Base-by-base conservation (phyloP, 768 basidiomycete species). In the Auricularia sp. region DNA sequence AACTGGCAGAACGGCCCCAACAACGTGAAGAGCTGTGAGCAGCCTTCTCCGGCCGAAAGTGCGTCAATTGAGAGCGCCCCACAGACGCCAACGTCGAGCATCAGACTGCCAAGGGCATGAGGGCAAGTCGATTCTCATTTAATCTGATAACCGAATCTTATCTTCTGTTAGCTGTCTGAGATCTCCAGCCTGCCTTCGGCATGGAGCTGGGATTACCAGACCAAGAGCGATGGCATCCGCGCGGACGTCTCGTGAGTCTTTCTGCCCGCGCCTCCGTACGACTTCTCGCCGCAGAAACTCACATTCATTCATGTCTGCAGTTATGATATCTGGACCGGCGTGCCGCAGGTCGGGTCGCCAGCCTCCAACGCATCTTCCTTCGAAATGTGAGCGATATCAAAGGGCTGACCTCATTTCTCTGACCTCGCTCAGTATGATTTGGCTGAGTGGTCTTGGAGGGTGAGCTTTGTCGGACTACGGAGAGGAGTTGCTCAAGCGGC, bases 371-470 rank as follows among this genome's bases (percentile, higher is more conserved):
- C 78, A 5, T 83, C 81, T 4, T 78, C 79, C 1, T 84, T 76
- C 68, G 83, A 84, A 70, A 82, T 84, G 82, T 82, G 71, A 53
- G 80, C 36, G 35, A 0, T n/a, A 7, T 65, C 14, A 47, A 54
- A n/a, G 29, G 29, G 36, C 39, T 42, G 8, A 42, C 39, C 39
- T 8, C 7, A 43, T 11, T 16, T n/a, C 16, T 44, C 18, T 14
- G 34, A 29, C 11, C 7, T 59, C 3, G 23, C 23, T 61, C 65
- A 82, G 81, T 63, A 84, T 84, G 83, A 83, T 84, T 65, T 84
- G 83, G 83, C 78, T 84, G 34, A 83, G 83, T 62, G 79, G 81
- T 43, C 76, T 76, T 12, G 83, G 83, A 70, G 80, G 80, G 83
- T 84, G 70, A 65, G 77, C 63, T 1, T 21, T 34, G 61, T 64